Conservation (phyloP, 208 protist genomes). For the Leishmania mexicana region DNA sequence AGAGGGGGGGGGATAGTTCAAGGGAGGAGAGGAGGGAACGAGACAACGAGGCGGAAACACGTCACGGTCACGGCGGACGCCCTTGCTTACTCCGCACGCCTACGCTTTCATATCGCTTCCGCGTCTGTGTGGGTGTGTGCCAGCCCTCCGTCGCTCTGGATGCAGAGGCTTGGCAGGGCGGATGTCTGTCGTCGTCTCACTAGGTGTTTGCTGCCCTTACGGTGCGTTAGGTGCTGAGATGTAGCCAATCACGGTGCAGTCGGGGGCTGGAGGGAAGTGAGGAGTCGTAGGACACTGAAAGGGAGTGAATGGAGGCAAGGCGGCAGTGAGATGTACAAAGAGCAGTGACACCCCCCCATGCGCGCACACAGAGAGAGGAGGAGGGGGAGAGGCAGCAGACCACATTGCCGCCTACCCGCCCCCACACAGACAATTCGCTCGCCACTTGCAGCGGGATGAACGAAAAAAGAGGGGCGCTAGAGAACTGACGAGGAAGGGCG, state of each 20-base stretch:
- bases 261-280: not conserved
- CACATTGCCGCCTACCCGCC: not conserved
- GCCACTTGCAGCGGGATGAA: not conserved
- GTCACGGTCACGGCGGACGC: not conserved
- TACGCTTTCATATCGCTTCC: not conserved
- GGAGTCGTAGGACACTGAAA: not conserved
- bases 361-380: not conserved
- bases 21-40: not conserved
- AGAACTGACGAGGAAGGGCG: not conserved
- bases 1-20: not conserved
- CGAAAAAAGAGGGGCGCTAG: not conserved
- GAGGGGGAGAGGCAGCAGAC: not conserved
- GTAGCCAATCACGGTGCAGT: not conserved
- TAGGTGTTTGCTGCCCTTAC: not conserved
- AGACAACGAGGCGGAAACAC: not conserved
- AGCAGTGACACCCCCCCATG: not conserved
- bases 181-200: not conserved
- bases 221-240: not conserved
- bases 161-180: not conserved
- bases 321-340: not conserved
- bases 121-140: not conserved
- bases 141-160: not conserved
- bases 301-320: not conserved
- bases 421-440: not conserved
- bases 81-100: not conserved